Evolutionary conservation across 441 rosid species (phyloP).

Genomic region (Erodium chrysanthum): DNA sequence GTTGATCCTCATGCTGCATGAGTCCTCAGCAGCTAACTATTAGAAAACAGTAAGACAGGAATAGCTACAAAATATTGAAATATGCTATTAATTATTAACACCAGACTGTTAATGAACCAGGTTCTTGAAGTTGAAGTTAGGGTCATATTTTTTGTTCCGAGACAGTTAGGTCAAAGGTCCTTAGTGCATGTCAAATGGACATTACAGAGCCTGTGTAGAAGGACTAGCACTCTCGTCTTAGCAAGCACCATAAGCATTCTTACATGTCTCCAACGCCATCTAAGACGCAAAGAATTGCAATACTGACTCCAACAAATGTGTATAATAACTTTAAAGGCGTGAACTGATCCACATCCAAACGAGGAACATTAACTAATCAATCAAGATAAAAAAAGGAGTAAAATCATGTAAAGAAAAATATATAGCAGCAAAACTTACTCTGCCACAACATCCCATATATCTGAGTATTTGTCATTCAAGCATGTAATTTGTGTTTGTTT

Average conservation of each 20-base stretch:
- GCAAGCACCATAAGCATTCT: not conserved
- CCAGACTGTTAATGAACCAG: not conserved
- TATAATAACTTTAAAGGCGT: not conserved
- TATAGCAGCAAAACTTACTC: conserved; percentile 42
- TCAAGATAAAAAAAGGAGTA: conserved; percentile 9
- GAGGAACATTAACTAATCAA: not conserved
- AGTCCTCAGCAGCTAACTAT: not conserved
- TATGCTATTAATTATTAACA: not conserved
- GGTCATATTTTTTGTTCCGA: not conserved
- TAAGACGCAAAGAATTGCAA: not conserved
- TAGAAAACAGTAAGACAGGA: not conserved
- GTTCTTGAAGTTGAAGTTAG: not conserved
- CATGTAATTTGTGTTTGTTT: conserved; percentile 49
- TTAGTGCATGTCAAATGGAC: not conserved
- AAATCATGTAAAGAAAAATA: conserved; percentile 8
- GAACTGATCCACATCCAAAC: not conserved
- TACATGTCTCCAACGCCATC: not conserved
- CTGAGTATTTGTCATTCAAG: conserved; percentile 52
- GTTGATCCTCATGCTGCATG: not conserved
- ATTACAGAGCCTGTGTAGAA: not conserved
- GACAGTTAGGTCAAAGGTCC: not conserved
- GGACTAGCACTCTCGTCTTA: not conserved
- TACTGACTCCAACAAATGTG: not conserved
- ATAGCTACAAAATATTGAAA: not conserved
- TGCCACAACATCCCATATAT: conserved; percentile 39